Percentiles rank a stretch among this genome's conserved stretches.
Conservation (phyloP, 768 basidiomycete species). For the Trametes cinnabarina region DNA sequence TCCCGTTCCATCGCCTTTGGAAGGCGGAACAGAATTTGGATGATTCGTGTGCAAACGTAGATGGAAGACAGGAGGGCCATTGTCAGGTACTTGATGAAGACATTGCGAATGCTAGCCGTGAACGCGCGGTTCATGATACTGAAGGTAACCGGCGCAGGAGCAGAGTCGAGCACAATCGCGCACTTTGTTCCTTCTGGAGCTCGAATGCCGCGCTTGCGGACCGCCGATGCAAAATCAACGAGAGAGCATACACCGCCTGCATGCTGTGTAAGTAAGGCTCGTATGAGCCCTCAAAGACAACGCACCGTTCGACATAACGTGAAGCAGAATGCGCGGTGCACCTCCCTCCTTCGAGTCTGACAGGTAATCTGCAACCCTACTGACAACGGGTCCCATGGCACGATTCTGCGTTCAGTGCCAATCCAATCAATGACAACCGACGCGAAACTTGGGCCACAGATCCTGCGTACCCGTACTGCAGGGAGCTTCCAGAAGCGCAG, state of each 20-base stretch:
- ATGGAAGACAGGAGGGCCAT: neutral
- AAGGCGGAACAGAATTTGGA: neutral
- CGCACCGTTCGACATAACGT: slow-evolving; percentile 6
- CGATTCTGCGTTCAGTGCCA: neutral
- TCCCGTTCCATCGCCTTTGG: neutral
- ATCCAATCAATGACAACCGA: too few species aligned
- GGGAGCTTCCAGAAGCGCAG: slow-evolving; percentile 9
- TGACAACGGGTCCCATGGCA: neutral
- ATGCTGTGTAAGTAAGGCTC: too few species aligned
- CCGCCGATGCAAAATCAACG: neutral
- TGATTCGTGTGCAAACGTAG: neutral
- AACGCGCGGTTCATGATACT: slow-evolving; percentile 11
- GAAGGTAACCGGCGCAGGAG: slow-evolving; percentile 8
- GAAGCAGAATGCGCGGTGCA: neutral
- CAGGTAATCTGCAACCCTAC: neutral
- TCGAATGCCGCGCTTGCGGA: neutral
- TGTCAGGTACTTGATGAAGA: neutral
- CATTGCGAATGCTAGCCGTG: slow-evolving; percentile 10
- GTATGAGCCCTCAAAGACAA: too few species aligned
- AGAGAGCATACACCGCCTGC: slow-evolving; percentile 1
- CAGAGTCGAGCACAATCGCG: slow-evolving; percentile 22
- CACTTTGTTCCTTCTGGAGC: neutral
- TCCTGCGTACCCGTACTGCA: neutral
- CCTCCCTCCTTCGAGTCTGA: neutral
- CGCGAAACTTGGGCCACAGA: too few species aligned